These are phyloP conservation scores for Mortierella claussenii DNA, from an alignment of 192 early-diverging fungal genomes.

Conservation along the genomic window DNA sequence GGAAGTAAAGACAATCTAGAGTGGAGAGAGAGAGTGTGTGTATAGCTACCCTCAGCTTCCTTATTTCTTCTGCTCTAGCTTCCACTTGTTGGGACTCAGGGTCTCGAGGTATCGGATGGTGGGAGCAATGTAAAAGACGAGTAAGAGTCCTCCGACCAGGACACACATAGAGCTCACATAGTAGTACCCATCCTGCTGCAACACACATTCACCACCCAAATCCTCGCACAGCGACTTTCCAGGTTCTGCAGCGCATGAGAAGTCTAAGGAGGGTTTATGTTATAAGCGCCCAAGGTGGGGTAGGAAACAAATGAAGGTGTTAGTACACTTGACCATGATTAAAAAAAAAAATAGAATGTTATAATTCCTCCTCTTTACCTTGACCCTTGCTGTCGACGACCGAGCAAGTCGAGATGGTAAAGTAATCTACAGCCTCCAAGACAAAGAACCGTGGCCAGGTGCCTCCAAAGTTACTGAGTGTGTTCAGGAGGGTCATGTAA, in stretches of 20 bases:
- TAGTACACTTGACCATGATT: no score
- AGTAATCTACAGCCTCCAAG: slow-evolving; percentile 89
- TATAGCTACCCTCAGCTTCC: no score
- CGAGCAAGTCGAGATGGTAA: slow-evolving; percentile 68
- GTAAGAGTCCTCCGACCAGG: slow-evolving; percentile 70
- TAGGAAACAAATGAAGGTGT: no score
- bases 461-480: slow-evolving; percentile 95
- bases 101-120: slow-evolving; percentile 67
- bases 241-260: slow-evolving; percentile 73
- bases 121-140: slow-evolving; percentile 70
- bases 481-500: slow-evolving; percentile 83
- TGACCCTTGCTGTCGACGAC: slow-evolving; percentile 55
- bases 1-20: no score
- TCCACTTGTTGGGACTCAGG: slow-evolving; percentile 39
- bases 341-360: no score
- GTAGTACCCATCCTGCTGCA: slow-evolving; percentile 89
- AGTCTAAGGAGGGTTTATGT: no score
- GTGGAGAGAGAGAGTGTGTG: background rate
- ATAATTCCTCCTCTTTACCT: slow-evolving; percentile 8
- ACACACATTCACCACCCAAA: slow-evolving; percentile 74
- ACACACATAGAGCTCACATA: slow-evolving; percentile 77
- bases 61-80: slow-evolving; percentile 36
- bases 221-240: slow-evolving; percentile 68
- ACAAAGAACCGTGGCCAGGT: slow-evolving; percentile 97
- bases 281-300: no score